Conservation (phyloP, 257 asterid genomes). For the Striga asiatica region DNA sequence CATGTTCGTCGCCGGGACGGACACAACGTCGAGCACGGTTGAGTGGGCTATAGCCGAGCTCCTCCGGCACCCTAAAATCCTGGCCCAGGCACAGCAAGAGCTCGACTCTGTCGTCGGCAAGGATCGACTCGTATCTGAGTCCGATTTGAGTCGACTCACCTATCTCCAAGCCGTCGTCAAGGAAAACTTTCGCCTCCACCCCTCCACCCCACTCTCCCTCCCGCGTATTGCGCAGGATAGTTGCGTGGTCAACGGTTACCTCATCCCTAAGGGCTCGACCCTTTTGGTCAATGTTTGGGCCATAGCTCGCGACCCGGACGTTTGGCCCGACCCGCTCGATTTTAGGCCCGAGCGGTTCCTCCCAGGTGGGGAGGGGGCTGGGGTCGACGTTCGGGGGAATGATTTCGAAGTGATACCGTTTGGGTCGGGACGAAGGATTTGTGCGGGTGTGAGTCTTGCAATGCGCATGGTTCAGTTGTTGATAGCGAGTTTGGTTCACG, state of each 20-base stretch:
- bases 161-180: slow-evolving; percentile 62
- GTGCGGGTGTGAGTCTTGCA: slow-evolving; percentile 75
- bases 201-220: slow-evolving; percentile 83
- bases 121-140: slow-evolving; percentile 42
- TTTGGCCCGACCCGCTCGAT: slow-evolving; percentile 55
- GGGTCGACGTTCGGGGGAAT: slow-evolving; percentile 55
- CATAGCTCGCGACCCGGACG: slow-evolving; percentile 60
- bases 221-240: slow-evolving; percentile 55
- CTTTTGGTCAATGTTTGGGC: slow-evolving; percentile 87
- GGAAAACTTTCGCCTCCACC: slow-evolving; percentile 79
- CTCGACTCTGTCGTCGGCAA: slow-evolving; percentile 48
- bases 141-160: slow-evolving; percentile 40
- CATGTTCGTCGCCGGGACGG: slow-evolving; percentile 70
- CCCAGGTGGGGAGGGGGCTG: slow-evolving; percentile 51
- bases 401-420: slow-evolving; percentile 80
- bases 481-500: slow-evolving; percentile 62
- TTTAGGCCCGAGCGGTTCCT: slow-evolving; percentile 58
- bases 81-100: slow-evolving; percentile 47
- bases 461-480: slow-evolving; percentile 68
- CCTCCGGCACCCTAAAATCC: slow-evolving; percentile 41
- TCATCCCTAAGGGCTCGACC: slow-evolving; percentile 63
- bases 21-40: slow-evolving; percentile 78
- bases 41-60: slow-evolving; percentile 91
- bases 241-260: slow-evolving; percentile 62
- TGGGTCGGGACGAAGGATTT: slow-evolving; percentile 85